Base-by-base conservation (phyloP, 2,329 filamentous ascomycete genomes). In the Rugonectria rugulosa region DNA sequence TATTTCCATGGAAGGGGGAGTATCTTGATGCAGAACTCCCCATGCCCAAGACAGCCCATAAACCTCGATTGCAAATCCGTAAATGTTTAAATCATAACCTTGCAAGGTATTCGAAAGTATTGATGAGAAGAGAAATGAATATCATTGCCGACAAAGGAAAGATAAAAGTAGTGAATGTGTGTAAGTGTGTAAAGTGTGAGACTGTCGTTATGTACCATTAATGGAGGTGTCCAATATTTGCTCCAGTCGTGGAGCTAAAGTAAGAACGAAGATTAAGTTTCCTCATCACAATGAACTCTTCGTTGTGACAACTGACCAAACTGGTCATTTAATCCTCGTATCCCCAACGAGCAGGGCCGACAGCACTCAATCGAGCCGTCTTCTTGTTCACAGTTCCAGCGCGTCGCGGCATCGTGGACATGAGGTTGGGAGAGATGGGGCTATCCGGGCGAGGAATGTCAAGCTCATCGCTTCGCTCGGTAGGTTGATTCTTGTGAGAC, bases 371-470 rank as follows among this genome's bases (percentile, higher is more conserved):
- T 5, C 79, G 73, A 10, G 75, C 77, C 44, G 72, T 71, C 63
- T 75, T 79, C 65, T 76, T 76, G 61, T 66, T 69, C 42, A 69
- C 59, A 19, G 69, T 67, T 9, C 60, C 57, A 14, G 29, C 12
- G 38, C 66, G 62, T 23, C 53, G 58, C 14, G 65, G 64, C 6
- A 61, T 57, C 9, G 62, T 45, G 2, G 72, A 67, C 32, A 75
- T 70, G 1, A 64, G 56, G 12, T 68, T 67, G 2, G 73, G 71
- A 1, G 74, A 75, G 45, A 76, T 72, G 24, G 73, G 73, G 53
- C 74, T 76, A 45, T 80, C 77, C 3, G 78, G 76, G 19, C 76
- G 70, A 6, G 76, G 73, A 6, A 77, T 46, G n/a, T 67, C 65
- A 8, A 63, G 56, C 15, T 64, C 69, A n/a, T 48, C 41, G 15